Base-by-base conservation (phyloP, 306 rosid species). In the Luffa aegyptiaca region DNA sequence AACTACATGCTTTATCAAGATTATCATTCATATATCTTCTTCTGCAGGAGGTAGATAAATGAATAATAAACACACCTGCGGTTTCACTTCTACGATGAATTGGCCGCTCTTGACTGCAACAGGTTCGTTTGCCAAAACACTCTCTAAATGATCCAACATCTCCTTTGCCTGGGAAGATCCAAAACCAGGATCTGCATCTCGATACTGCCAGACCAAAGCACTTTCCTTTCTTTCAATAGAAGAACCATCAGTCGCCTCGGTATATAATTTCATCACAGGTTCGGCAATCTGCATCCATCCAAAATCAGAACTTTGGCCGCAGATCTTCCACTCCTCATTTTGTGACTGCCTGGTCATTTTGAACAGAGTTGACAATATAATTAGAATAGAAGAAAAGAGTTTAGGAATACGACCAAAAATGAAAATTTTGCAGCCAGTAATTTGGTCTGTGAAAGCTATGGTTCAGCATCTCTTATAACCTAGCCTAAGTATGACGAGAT, bases 211-310 rank as follows among this genome's bases (percentile, higher is more conserved):
- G 61, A 92, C 97, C 79, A 92, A 81, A 80, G 97, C 89, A 84
- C 95, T 92, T 84, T 92, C 95, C 80, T 92, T 92, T 26, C 65
- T 85, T 81, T 92, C 97, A 71, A 92, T 90, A 69, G 81, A 61
- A 59, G 97, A 89, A 79, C 97, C 97, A 84, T 90, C 97, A 59
- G 97, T 92, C 51, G 97, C 90, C 89, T 92, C 97, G 17, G 95
- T 90, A 79, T 92, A 92, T 35, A 84, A 81, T 66, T 83, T 86
- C 93, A 92, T 89, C 18, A 90, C 90, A 63, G 97, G 97, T 85
- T 92, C 88, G 20, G 86, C 95, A 59, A 89, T 89, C 77, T 88
- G 90, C 93, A 89, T 92, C 97, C 97, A 92, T 35, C 92, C 93
- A 70, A 92, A 89, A 1, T 86, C 97, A 5, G 85, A 71, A 85